phyloP scores from a whole-genome alignment of 2,329 filamentous ascomycete species.

The Colletotrichum theobromicola region DNA sequence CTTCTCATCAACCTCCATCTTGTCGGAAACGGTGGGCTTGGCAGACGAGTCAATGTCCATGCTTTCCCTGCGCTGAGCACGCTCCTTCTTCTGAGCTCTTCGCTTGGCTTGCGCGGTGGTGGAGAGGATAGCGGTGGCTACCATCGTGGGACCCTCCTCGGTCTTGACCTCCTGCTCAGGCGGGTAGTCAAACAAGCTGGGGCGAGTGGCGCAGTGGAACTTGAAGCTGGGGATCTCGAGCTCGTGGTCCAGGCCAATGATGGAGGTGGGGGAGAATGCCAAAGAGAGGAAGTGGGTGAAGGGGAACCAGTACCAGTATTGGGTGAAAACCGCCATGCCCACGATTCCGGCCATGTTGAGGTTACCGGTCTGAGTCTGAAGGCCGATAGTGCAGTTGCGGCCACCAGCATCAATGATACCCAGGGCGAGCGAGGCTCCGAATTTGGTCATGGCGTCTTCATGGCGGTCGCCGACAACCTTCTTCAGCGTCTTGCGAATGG shows the following conservation, averaged over 20 bases:
- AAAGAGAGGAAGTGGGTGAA: constrained; percentile 96
- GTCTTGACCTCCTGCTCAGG: constrained; percentile 95
- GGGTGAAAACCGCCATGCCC: constrained; percentile 96
- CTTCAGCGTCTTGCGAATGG: constrained; percentile 89
- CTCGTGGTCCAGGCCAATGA: constrained; percentile 93
- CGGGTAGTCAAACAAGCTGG: constrained; percentile 96
- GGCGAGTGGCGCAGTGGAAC: constrained; percentile 92
- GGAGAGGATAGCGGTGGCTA: constrained; percentile 93
- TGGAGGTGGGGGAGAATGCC: constrained; percentile 94
- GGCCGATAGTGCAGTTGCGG: constrained; percentile 95
- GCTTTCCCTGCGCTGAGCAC: constrained; percentile 85
- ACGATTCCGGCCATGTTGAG: constrained; percentile 99
- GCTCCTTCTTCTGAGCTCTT: constrained; percentile 91
- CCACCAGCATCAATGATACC: constrained; percentile 98
- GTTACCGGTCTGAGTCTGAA: constrained; percentile 97
- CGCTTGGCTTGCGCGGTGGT: constrained; percentile 98
- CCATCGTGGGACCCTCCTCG: constrained; percentile 90
- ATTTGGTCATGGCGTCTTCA: constrained; percentile 99
- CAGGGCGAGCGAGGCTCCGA: constrained; percentile 89
- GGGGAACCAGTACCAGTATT: constrained; percentile 99
- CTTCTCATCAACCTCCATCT: constrained; percentile 86
- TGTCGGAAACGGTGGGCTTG: constrained; percentile 67
- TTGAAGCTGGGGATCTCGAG: constrained; percentile 93
- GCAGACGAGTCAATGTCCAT: constrained; percentile 91
- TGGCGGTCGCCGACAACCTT: constrained; percentile 95